phyloP scores from a whole-genome alignment of 306 rosid species.

The Adenanthera pavonina region DNA sequence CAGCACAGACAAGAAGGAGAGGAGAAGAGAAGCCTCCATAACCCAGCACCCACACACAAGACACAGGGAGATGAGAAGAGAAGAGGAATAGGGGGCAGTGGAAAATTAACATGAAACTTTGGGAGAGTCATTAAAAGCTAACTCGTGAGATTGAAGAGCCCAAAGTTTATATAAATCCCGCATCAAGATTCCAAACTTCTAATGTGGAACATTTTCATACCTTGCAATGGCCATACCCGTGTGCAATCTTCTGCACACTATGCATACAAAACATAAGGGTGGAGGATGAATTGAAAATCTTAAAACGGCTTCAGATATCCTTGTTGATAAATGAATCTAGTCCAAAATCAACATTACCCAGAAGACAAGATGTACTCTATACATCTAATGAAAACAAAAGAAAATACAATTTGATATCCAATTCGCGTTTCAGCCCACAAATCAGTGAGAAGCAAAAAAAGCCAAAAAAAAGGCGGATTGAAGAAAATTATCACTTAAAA shows the following conservation, averaged over 20 bases:
- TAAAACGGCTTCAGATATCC: not conserved
- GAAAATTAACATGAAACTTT: not conserved
- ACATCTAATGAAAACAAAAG: not conserved
- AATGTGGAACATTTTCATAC: not conserved
- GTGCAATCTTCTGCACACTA: no score
- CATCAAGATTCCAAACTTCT: not conserved
- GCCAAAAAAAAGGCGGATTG: not conserved
- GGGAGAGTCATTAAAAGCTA: not conserved
- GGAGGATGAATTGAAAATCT: not conserved
- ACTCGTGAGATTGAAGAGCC: not conserved
- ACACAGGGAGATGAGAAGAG: not conserved
- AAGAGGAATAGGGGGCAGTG: not conserved
- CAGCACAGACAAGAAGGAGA: not conserved
- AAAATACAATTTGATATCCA: conserved; percentile 7
- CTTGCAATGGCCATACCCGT: not conserved
- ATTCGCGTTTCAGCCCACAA: not conserved
- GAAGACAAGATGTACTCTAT: not conserved
- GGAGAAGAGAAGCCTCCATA: not conserved
- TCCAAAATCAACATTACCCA: not conserved
- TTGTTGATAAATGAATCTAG: not conserved
- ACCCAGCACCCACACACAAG: not conserved
- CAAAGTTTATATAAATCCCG: not conserved
- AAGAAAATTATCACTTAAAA: not conserved
- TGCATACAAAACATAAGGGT: not conserved
- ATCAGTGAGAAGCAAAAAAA: not conserved